A percentile compares a stretch with the other conserved stretches of the same genome.
Evolutionary conservation across 345 rosid species (phyloP).

Genomic region (Triadica sebifera): DNA sequence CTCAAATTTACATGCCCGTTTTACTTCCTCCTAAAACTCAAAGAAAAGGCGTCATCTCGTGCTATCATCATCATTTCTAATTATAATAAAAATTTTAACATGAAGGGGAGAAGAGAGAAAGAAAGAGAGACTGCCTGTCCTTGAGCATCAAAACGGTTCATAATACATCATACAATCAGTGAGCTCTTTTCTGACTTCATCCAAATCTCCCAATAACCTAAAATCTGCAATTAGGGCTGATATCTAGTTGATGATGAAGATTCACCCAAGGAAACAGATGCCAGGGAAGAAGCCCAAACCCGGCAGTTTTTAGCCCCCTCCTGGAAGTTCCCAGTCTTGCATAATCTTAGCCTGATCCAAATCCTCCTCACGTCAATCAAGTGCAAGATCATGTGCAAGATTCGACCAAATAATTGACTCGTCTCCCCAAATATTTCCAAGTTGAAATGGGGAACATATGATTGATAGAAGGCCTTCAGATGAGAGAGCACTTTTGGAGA

Average conservation of each 20-base stretch:
- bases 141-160: slow-evolving; percentile 13
- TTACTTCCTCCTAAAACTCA: slow-evolving; percentile 37
- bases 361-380: slow-evolving; percentile 81
- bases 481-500: slow-evolving; percentile 48
- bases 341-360: slow-evolving; percentile 65
- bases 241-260: slow-evolving; percentile 55
- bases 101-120: neutral
- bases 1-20: slow-evolving; percentile 58
- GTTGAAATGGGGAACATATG: slow-evolving; percentile 60
- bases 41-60: slow-evolving; percentile 30
- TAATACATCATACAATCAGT: slow-evolving; percentile 19
- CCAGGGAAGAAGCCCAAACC: slow-evolving; percentile 92
- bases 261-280: slow-evolving; percentile 82
- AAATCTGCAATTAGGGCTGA: slow-evolving; percentile 21
- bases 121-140: slow-evolving; percentile 17
- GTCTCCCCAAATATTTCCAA: slow-evolving; percentile 84
- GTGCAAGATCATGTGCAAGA: slow-evolving; percentile 60
- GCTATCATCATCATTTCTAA: slow-evolving; percentile 15
- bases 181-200: slow-evolving; percentile 24
- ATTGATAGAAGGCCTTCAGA: slow-evolving; percentile 57
- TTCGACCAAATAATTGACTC: slow-evolving; percentile 66
- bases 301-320: slow-evolving; percentile 70
- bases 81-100: slow-evolving; percentile 2
- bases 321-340: slow-evolving; percentile 74
- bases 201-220: neutral